A percentile compares a stretch with the other conserved stretches of the same genome.
Conservation (phyloP, 331 rosid genomes). For the Pyracantha coccinea region DNA sequence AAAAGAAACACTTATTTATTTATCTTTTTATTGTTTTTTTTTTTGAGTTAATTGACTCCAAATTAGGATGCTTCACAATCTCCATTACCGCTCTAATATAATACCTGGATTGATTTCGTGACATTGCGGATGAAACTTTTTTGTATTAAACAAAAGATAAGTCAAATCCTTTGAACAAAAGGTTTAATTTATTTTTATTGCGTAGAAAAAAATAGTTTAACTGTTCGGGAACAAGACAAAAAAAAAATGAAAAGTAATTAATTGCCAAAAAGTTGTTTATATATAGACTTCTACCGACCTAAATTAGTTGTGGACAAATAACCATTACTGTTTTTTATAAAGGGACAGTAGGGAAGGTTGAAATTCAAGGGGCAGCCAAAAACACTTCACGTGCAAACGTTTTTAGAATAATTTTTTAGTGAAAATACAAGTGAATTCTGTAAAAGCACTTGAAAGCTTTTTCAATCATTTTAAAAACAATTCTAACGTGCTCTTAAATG, state of each 20-base stretch:
- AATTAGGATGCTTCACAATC: neutral
- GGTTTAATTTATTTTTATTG: neutral
- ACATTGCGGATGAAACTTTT: neutral
- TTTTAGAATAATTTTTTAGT: too few species aligned
- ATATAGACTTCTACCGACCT: neutral
- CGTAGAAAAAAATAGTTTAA: neutral
- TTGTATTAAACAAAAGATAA: neutral
- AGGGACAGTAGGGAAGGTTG: too few species aligned
- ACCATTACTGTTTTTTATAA: neutral
- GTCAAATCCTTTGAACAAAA: neutral
- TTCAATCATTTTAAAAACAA: too few species aligned
- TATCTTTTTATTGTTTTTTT: neutral
- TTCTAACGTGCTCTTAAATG: too few species aligned
- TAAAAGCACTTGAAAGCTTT: fast-evolving
- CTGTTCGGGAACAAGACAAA: neutral
- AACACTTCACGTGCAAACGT: too few species aligned
- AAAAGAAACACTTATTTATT: too few species aligned
- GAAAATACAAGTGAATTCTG: too few species aligned
- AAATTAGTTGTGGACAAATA: neutral
- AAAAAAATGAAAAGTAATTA: too few species aligned
- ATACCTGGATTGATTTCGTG: neutral
- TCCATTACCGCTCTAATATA: neutral
- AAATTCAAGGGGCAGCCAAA: too few species aligned
- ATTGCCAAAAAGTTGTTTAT: neutral
- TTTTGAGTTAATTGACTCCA: neutral